Evolutionary conservation across 2,329 filamentous ascomycete genomes (phyloP), one percentile per base, ranked within the genome.

Genomic region (Pyrenochaeta sp.): DNA sequence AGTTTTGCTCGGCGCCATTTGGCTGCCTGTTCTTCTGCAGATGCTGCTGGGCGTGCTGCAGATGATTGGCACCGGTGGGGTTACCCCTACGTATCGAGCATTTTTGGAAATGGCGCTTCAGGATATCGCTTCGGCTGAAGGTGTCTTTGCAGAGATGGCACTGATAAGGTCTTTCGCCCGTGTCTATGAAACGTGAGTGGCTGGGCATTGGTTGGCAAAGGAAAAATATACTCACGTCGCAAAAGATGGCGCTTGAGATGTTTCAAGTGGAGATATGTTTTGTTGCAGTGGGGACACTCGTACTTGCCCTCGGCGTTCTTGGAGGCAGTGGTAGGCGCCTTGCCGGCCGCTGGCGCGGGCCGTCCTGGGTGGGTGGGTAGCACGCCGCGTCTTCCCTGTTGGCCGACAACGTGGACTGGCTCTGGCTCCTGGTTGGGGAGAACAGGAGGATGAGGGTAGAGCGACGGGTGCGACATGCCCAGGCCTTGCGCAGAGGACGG

Each of bases 81-180:
- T 97, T 97, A 45, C 94, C 94, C 69, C 94, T 87, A 64, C 94
- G 87, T 56, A 96, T 90, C 26, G 94, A 96, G 77, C 94, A 99
- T 79, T 99, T 99, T 74, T 96, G 92, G 76, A 97, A 99, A 77
- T 99, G 94, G 56, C 94, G 90, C 81, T 99, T 99, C 65, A 99
- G 78, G 57, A 99, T 97, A 70, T 99, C 94, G 80, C 91, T 96
- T 72, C 94, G 87, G 35, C 90, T 96, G 75, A 99, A 99, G 22
- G 92, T 97, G 74, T 97, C 94, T 72, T 94, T 91, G 80, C 94
- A 99, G 37, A 99, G 81, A 57, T 96, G 90, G 76, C 94, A 99
- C 85, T 95, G 95, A 78, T 99, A 99, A 44, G 94, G 94, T 58
- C 94, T 90, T 73, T 97, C 93, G 66, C 94, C 94, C 51, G 94